These are phyloP conservation scores for Talaromyces sp. DNA, from an alignment of 2,329 filamentous ascomycete genomes.

Conservation along the genomic window DNA sequence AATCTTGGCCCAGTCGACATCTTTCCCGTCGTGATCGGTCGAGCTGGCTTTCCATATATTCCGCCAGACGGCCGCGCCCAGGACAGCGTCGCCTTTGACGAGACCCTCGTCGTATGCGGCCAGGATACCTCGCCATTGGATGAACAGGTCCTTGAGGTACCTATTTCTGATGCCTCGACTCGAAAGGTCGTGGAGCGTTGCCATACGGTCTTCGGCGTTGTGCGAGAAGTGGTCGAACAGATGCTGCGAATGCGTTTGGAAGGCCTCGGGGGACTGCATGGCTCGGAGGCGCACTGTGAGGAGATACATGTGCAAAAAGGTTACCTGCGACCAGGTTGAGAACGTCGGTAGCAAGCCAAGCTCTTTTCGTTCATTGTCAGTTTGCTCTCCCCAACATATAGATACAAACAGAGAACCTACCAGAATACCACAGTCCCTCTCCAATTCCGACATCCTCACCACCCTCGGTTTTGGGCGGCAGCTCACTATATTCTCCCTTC, in stretches of 20 bases:
- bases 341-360: constrained; percentile 81
- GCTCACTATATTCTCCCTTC: constrained; percentile 56
- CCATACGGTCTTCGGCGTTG: constrained; percentile 66
- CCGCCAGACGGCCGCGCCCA: constrained; percentile 74
- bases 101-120: constrained; percentile 56
- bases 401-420: constrained; percentile 39
- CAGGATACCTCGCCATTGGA: constrained; percentile 85
- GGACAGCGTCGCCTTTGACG: constrained; percentile 43
- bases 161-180: constrained; percentile 54
- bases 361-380: constrained; percentile 45
- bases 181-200: constrained; percentile 44
- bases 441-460: constrained; percentile 79
- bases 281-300: constrained; percentile 77
- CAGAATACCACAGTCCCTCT: constrained; percentile 74
- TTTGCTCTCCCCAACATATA: neutral
- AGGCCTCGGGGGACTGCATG: constrained; percentile 61
- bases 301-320: constrained; percentile 94
- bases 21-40: constrained; percentile 30
- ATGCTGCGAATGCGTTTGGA: constrained; percentile 79
- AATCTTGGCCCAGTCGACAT: constrained; percentile 58
- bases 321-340: constrained; percentile 91
- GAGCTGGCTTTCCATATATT: constrained; percentile 78
- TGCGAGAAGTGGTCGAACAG: constrained; percentile 85
- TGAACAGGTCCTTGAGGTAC: constrained; percentile 79
- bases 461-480: constrained; percentile 64